Percentiles rank a stretch among this genome's conserved stretches.
phyloP scores from a whole-genome alignment of 2,329 filamentous ascomycete genomes.

The Fonsecaea erecta region DNA sequence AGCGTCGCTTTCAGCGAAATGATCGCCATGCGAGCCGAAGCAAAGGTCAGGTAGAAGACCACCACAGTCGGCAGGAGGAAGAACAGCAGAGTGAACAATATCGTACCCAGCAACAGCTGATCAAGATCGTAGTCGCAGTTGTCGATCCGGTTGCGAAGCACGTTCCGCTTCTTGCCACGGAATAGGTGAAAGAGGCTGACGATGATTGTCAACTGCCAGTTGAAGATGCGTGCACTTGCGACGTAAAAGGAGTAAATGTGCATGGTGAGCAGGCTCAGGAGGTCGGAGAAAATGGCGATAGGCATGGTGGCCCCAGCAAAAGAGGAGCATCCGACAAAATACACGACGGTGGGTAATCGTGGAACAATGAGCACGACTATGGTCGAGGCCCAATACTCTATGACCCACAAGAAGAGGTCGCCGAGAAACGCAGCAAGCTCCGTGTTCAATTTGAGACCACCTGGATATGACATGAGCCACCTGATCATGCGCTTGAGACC shows the following conservation, averaged over 20 bases:
- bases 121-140: slow-evolving; percentile 98
- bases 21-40: slow-evolving; percentile 89
- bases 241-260: slow-evolving; percentile 99
- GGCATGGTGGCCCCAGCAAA: slow-evolving; percentile 97
- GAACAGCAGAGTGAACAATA: slow-evolving; percentile 92
- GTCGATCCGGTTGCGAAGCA: slow-evolving; percentile 95
- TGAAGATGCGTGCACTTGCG: slow-evolving; percentile 93
- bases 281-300: slow-evolving; percentile 91
- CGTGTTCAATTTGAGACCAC: slow-evolving; percentile 90
- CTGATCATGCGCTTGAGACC: slow-evolving; percentile 85
- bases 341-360: slow-evolving; percentile 81
- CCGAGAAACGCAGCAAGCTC: slow-evolving; percentile 93
- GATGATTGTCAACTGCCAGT: slow-evolving; percentile 97
- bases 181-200: slow-evolving; percentile 98
- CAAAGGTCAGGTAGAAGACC: slow-evolving; percentile 97
- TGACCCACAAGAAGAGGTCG: slow-evolving; percentile 96
- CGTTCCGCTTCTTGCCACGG: slow-evolving; percentile 95
- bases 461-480: slow-evolving; percentile 96
- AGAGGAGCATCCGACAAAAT: slow-evolving; percentile 89
- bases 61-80: slow-evolving; percentile 93
- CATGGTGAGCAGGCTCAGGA: slow-evolving; percentile 86
- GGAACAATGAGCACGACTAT: slow-evolving; percentile 73
- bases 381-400: slow-evolving; percentile 82
- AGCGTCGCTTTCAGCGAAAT: slow-evolving; percentile 89
- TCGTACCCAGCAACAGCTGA: slow-evolving; percentile 92